phyloP scores from a whole-genome alignment of 2,329 filamentous ascomycete species.

The Cladosporium sp. region DNA sequence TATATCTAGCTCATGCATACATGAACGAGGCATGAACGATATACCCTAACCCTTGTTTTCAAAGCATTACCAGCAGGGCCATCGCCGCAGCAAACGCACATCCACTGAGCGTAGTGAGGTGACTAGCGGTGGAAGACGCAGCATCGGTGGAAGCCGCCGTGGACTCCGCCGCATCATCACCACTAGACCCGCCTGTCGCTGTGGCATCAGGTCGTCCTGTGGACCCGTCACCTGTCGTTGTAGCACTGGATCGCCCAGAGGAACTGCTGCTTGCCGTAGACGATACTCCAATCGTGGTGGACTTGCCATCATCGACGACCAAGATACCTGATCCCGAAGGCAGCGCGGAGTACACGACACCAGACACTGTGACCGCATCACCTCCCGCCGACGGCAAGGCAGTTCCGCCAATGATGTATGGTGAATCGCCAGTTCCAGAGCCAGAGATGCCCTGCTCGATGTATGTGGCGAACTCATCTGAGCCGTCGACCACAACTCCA shows the following conservation, averaged over 20 bases:
- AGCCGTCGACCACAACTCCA: neutral
- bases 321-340: conserved; percentile 5
- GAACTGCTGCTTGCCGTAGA: neutral
- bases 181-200: neutral
- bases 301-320: conserved; percentile 4
- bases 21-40: neutral
- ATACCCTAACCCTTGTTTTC: conserved; percentile 2
- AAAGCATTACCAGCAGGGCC: neutral
- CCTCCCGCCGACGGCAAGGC: neutral
- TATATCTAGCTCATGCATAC: neutral
- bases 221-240: neutral
- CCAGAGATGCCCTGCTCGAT: conserved; percentile 17
- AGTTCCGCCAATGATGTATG: conserved; percentile 2
- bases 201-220: neutral
- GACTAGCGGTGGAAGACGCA: neutral
- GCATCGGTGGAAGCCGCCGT: neutral
- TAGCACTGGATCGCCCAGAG: neutral
- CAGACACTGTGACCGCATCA: neutral
- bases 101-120: neutral
- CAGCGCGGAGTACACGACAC: conserved; percentile 4
- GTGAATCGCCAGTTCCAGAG: neutral
- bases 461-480: conserved; percentile 5
- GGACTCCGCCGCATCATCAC: neutral
- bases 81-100: neutral
- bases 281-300: neutral